Percentiles rank a stretch among this genome's conserved stretches.
Evolutionary conservation across 2,329 filamentous ascomycete genomes (phyloP).

Genomic region (Eurotiales sp.): DNA sequence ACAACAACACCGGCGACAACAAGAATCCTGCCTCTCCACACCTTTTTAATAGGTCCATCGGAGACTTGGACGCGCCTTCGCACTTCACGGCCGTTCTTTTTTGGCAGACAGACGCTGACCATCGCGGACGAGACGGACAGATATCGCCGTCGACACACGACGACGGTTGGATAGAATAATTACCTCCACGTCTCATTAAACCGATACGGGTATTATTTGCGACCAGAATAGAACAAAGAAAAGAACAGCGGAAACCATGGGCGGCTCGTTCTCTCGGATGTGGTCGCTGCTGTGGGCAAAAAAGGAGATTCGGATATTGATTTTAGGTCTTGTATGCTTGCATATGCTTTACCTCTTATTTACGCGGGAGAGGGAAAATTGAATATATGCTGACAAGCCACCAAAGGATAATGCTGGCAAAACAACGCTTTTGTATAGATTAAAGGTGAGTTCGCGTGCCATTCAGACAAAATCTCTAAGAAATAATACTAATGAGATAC

Average conservation of each 20-base stretch:
- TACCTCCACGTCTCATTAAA: no score
- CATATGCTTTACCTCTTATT: no score
- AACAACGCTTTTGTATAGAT: constrained; percentile 90
- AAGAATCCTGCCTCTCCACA: neutral
- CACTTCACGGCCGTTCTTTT: no score
- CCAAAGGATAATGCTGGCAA: constrained; percentile 97
- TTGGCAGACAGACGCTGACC: no score
- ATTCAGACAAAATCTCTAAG: neutral
- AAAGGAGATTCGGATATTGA: constrained; percentile 97
- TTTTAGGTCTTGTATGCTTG: constrained; percentile 76
- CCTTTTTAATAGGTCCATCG: no score
- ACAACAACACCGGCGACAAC: neutral
- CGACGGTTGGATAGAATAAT: no score
- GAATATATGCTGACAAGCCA: no score
- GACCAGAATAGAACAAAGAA: no score
- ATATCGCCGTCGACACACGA: neutral
- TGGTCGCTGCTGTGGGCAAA: constrained; percentile 81
- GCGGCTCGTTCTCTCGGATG: constrained; percentile 54
- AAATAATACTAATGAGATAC: neutral
- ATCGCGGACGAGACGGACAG: no score
- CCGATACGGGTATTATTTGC: no score
- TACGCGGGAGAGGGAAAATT: no score
- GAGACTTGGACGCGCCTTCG: no score
- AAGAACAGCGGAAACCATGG: constrained; percentile 42
- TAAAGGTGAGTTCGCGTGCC: constrained; percentile 71